phyloP scores from a whole-genome alignment of 345 rosid genomes.

The Aurinia saxatilis region DNA sequence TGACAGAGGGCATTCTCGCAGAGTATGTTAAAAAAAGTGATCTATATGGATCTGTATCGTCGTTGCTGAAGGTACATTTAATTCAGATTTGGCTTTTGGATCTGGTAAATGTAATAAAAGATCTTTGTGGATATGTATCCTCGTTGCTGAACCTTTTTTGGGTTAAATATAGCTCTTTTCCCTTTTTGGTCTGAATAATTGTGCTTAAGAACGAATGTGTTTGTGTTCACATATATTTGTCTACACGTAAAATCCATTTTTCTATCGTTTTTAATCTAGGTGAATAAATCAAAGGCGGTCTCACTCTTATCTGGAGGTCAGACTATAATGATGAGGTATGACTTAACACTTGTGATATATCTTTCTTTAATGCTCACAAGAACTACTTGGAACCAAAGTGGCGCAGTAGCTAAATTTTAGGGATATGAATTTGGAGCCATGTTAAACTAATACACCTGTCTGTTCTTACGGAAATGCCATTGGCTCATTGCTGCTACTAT shows the following conservation, averaged over 20 bases:
- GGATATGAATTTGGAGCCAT: not conserved
- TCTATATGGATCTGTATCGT: not conserved
- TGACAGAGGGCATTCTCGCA: conserved; percentile 63
- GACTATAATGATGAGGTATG: conserved; percentile 7
- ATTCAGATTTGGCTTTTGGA: no score
- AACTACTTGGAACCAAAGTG: not conserved
- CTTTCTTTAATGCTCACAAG: not conserved
- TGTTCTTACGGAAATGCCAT: not conserved
- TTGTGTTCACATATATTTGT: not conserved
- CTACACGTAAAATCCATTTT: not conserved
- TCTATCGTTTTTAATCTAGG: not conserved
- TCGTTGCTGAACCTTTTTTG: no score
- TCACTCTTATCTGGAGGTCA: not conserved
- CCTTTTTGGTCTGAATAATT: not conserved
- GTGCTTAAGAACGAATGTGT: not conserved
- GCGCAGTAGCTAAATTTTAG: not conserved
- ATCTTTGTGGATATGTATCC: no score
- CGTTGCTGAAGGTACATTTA: not conserved
- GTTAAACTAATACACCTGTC: not conserved
- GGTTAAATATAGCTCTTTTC: not conserved
- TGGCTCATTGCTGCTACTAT: not conserved
- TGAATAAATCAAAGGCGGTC: not conserved
- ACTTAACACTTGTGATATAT: not conserved
- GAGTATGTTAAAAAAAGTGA: conserved; percentile 33
- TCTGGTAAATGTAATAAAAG: no score